Evolutionary conservation across 441 rosid genomes (phyloP), one percentile per base, ranked within the genome.

Genomic region (Pelargonium australe): DNA sequence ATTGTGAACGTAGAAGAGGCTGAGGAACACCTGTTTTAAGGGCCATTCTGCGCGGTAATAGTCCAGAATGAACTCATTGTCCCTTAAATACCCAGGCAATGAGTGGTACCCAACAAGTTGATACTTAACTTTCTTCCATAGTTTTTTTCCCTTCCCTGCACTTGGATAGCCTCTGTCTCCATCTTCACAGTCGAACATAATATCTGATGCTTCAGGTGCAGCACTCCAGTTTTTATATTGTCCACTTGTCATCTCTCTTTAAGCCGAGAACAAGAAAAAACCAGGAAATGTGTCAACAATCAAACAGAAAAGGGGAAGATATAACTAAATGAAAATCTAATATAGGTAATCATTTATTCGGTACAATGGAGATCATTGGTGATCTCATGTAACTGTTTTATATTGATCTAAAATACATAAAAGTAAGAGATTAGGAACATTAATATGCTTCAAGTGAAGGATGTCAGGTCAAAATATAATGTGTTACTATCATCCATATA

Each of bases 21-120:
- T 82, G 45, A 82, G 84, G 25, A 84, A 65, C 8, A 70, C 77
- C 68, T 82, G 84, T 80, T 84, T 84, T 84, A 82, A 72, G 3
- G 86, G 88, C 86, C 88, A 84, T 66, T 84, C 84, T 0, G 82
- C 62, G 20, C 88, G 81, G 70, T 80, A 84, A 61, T 82, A 68
- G 25, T 75, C 71, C 31, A 72, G 66, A 43, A 84, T 84, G 79
- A 65, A 84, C 77, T 84, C 84, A 65, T 84, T 84, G 74, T 84
- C 87, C 67, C 70, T 78, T 67, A 84, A 72, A 69, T 80, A 84
- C 0, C 71, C 76, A 0, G 85, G 87, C 67, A 84, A 75, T 8
- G 76, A 72, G 13, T 80, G 80, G 65, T 75, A 84, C 45, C 79
- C 84, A 49, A 82, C 85, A 19, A 82, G 83, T 64, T 82, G 84